These are phyloP conservation scores for Wickerhamia fluorescens DNA, from an alignment of 805 yeast genomes.

Conservation along the genomic window DNA sequence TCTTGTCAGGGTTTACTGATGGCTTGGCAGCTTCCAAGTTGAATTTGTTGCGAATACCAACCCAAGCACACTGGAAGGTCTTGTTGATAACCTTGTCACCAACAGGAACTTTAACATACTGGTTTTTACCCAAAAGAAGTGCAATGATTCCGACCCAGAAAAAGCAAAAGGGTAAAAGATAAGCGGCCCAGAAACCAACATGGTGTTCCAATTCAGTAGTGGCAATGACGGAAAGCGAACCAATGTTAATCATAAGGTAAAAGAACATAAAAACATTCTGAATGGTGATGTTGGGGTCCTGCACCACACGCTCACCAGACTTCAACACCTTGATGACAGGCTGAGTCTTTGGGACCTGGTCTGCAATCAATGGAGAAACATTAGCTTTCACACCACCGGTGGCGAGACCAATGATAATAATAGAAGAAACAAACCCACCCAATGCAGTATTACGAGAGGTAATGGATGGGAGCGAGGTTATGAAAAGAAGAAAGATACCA, in stretches of 20 bases:
- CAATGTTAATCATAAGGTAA: constrained; percentile 70
- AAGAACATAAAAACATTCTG: constrained; percentile 72
- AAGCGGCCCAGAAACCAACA: constrained; percentile 72
- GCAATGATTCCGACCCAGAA: constrained; percentile 47
- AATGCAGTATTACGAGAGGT: constrained; percentile 43
- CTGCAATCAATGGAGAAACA: constrained; percentile 69
- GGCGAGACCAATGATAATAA: constrained; percentile 62
- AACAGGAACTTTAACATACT: constrained; percentile 54
- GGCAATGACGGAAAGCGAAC: constrained; percentile 68
- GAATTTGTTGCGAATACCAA: constrained; percentile 42
- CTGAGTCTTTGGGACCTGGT: constrained; percentile 31
- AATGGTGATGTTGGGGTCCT: constrained; percentile 62
- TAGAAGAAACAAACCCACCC: constrained; percentile 55
- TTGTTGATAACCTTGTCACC: constrained; percentile 53
- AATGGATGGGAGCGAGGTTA: constrained; percentile 62
- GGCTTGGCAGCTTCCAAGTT: constrained; percentile 54
- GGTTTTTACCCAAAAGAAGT: constrained; percentile 46
- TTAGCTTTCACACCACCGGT: constrained; percentile 80
- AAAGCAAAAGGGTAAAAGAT: constrained; percentile 57
- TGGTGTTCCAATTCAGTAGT: constrained; percentile 65
- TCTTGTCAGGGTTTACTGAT: constrained; percentile 38
- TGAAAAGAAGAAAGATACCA: constrained; percentile 58
- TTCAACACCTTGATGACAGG: constrained; percentile 33
- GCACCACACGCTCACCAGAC: constrained; percentile 34
- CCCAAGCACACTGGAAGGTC: constrained; percentile 37